Evolutionary conservation across 805 yeast species (phyloP).

Genomic region (Saturnispora quitensis): DNA sequence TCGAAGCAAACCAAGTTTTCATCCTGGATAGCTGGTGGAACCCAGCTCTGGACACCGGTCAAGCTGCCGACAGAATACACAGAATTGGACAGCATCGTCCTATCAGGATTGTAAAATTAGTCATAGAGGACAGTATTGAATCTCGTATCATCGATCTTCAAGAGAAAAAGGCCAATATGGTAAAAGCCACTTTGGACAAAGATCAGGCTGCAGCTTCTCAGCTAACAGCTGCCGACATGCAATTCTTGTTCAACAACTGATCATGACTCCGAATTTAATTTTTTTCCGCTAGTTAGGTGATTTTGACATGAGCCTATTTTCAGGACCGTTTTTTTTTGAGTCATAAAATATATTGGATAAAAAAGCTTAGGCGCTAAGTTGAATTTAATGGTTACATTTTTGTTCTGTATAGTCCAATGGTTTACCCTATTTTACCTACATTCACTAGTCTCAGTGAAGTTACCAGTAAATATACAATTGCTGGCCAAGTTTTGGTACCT

Average conservation of each 20-base stretch:
- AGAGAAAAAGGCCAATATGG: slow-evolving; percentile 97
- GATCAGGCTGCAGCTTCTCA: slow-evolving; percentile 87
- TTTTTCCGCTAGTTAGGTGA: not conserved
- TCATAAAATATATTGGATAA: not conserved
- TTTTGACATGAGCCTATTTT: not conserved
- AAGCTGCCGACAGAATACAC: slow-evolving; percentile 95
- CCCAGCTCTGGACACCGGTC: slow-evolving; percentile 93
- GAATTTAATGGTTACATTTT: not conserved
- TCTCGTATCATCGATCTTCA: slow-evolving; percentile 92
- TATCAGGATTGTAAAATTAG: slow-evolving; percentile 81
- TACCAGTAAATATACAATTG: slow-evolving; percentile 15
- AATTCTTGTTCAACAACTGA: slow-evolving; percentile 82
- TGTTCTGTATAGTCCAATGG: slow-evolving; percentile 16
- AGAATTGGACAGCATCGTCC: slow-evolving; percentile 96
- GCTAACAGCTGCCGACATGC: slow-evolving; percentile 88
- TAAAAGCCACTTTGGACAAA: slow-evolving; percentile 88
- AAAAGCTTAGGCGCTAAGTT: not conserved
- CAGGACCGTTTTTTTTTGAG: not conserved
- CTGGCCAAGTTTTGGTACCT: slow-evolving; percentile 24
- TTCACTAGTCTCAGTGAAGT: slow-evolving; percentile 13
- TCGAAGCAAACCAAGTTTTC: slow-evolving; percentile 96
- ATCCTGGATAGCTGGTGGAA: slow-evolving; percentile 99
- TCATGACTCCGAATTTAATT: not conserved
- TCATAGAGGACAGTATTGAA: slow-evolving; percentile 95
- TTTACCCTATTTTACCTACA: slow-evolving; percentile 28